A percentile compares a stretch with the other conserved stretches of the same genome.
Evolutionary conservation across 192 early-diverging fungal species (phyloP).

Genomic region (Umbelopsis vinacea): DNA sequence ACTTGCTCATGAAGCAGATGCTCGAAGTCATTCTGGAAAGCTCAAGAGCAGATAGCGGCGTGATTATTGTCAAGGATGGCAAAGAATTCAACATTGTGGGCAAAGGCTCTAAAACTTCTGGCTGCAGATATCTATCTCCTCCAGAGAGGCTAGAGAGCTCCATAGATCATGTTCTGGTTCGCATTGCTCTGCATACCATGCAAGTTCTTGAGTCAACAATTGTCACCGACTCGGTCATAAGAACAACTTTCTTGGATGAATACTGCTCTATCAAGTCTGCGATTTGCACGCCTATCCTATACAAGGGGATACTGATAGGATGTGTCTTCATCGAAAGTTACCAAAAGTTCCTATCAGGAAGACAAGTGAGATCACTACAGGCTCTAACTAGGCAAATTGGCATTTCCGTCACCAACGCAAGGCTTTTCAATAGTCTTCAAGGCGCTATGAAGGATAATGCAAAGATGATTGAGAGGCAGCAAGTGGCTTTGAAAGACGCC

Average conservation of each 20-base stretch:
- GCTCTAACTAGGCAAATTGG: constrained; percentile 51
- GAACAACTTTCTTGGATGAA: constrained; percentile 22
- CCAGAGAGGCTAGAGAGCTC: neutral
- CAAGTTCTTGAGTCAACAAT: neutral
- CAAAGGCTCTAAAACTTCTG: constrained; percentile 26
- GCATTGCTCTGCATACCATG: constrained; percentile 1
- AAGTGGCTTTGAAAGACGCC: constrained; percentile 36
- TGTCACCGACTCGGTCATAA: neutral
- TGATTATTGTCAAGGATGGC: constrained; percentile 42
- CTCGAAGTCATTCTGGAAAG: constrained; percentile 38
- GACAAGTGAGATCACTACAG: constrained; percentile 45
- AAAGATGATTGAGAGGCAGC: constrained; percentile 40
- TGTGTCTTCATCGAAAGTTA: constrained; percentile 54
- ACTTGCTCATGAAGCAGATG: constrained; percentile 42
- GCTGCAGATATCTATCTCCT: constrained; percentile 5
- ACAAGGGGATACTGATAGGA: constrained; percentile 48
- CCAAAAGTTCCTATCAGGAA: constrained; percentile 29
- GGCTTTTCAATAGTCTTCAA: constrained; percentile 52
- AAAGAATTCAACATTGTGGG: constrained; percentile 34
- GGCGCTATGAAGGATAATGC: constrained; percentile 38
- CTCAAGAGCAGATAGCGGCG: constrained; percentile 41
- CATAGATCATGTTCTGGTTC: neutral
- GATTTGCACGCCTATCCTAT: constrained; percentile 51
- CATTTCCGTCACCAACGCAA: constrained; percentile 53
- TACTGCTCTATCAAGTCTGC: constrained; percentile 39